Base-by-base conservation (phyloP, 2,329 filamentous ascomycete genomes). In the Pseudogymnoascus sp. region DNA sequence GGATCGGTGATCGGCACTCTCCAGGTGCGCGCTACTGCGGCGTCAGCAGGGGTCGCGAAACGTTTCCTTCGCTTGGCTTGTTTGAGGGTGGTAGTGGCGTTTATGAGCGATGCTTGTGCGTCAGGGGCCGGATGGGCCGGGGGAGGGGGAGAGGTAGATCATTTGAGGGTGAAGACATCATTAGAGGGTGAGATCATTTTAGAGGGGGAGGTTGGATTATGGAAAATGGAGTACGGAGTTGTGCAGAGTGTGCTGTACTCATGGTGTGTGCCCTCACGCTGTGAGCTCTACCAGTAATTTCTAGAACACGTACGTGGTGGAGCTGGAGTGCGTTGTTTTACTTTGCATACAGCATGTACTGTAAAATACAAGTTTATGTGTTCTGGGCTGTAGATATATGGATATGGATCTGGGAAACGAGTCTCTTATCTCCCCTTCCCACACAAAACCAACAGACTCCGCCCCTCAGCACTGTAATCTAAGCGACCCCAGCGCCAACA, bases 41-140 rank as follows among this genome's bases (percentile, higher is more conserved):
- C 47, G 23, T 54, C 47, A 7, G 47, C 47, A 54, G 47, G 47
- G 47, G 47, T 34, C 47, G 47, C 47, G 47, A 54, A 54, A 54
- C 47, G 26, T 54, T 54, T 54, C 14, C 14, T n/a, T 54, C 26
- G 47, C 47, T 31, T 31, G 26, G 47, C 47, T 45, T 26, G 47
- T 54, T 54, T 54, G 47, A 54, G 45, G 23, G 47, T 54, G 47
- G 47, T n/a, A 10, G 47, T 54, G 47, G 47, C 47, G 47, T 54
- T 54, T 54, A 54, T 54, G 7, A 18, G 42, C n/a, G 47, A 54
- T 54, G 47, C 14, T 14, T 11, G 47, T 29, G 47, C 47, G 23
- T 31, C 47, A 54, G 47, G 47, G 47, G 47, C 47, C 47, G 47
- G 47, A 31, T 54, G 47, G 14, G 11, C 47, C 47, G 47, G 47